A percentile compares a stretch with the other conserved stretches of the same genome.
These are phyloP conservation scores for Royoungia palumana DNA, from an alignment of 768 basidiomycete species.

Conservation along the genomic window DNA sequence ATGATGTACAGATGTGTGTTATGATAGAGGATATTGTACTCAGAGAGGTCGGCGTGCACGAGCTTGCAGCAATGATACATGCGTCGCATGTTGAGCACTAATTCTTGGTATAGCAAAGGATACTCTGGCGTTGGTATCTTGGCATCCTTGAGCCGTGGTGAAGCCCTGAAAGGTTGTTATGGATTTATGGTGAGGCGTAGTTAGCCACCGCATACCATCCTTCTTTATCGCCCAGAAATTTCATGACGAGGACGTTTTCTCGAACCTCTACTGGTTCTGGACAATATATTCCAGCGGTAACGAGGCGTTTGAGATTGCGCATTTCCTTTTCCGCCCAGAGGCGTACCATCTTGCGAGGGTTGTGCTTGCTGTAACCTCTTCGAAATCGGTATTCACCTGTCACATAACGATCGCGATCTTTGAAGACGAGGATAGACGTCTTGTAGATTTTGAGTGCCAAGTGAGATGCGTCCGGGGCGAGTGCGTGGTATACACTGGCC, in stretches of 20 bases:
- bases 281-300: slow-evolving; percentile 77
- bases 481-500: slow-evolving; percentile 97
- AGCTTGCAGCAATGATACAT: slow-evolving; percentile 91
- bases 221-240: slow-evolving; percentile 76
- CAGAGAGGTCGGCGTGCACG: slow-evolving; percentile 96
- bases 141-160: slow-evolving; percentile 92
- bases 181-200: neutral
- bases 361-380: slow-evolving; percentile 81
- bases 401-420: slow-evolving; percentile 96
- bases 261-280: slow-evolving; percentile 91
- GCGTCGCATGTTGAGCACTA: slow-evolving; percentile 72
- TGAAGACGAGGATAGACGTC: slow-evolving; percentile 96
- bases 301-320: slow-evolving; percentile 86
- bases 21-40: slow-evolving; percentile 96
- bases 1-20: slow-evolving; percentile 83
- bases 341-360: slow-evolving; percentile 98
- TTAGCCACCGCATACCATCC: slow-evolving; percentile 60
- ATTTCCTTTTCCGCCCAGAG: slow-evolving; percentile 99
- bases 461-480: slow-evolving; percentile 52
- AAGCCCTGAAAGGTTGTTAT: slow-evolving; percentile 56
- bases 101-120: slow-evolving; percentile 66
- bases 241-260: slow-evolving; percentile 97
- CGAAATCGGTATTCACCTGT: slow-evolving; percentile 95
- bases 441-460: slow-evolving; percentile 98
- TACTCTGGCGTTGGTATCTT: slow-evolving; percentile 49